A percentile compares a stretch with the other conserved stretches of the same genome.
phyloP scores from a whole-genome alignment of 352 stramenopile genomes.

The Phytophthora parvispora region DNA sequence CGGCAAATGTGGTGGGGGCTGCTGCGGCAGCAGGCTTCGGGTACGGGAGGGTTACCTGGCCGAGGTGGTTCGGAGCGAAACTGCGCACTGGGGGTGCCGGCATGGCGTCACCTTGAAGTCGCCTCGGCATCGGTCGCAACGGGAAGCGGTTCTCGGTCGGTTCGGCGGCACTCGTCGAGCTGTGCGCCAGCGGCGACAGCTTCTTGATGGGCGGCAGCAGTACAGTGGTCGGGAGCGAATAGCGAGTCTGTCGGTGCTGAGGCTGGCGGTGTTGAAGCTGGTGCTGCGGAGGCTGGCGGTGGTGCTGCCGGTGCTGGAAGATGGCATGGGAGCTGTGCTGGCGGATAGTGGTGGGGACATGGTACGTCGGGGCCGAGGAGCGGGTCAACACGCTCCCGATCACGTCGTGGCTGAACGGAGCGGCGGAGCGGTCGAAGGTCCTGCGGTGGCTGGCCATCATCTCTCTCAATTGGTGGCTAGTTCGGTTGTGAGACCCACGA shows the following conservation, averaged over 20 bases:
- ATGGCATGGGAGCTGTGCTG: not conserved
- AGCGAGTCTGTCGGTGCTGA: constrained; percentile 15
- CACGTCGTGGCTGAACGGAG: constrained; percentile 40
- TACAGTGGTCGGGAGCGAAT: not conserved
- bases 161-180: constrained; percentile 14
- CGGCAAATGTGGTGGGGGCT: not conserved
- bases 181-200: constrained; percentile 20
- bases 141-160: constrained; percentile 11
- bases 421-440: constrained; percentile 21
- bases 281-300: too few species aligned
- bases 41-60: not conserved
- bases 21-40: not conserved
- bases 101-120: constrained; percentile 12
- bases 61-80: constrained; percentile 1
- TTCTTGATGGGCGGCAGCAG: constrained; percentile 24
- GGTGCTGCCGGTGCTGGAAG: constrained; percentile 9
- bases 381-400: constrained; percentile 37
- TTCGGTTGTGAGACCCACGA: constrained; percentile 22
- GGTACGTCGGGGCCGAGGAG: constrained; percentile 3
- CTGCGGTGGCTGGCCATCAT: constrained; percentile 35
- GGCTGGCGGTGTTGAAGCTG: too few species aligned
- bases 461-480: constrained; percentile 6
- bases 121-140: constrained; percentile 6
- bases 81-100: not conserved
- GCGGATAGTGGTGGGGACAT: not conserved